Base-by-base conservation (phyloP, 2,329 filamentous ascomycete genomes). In the Leptographium galeiforme region DNA sequence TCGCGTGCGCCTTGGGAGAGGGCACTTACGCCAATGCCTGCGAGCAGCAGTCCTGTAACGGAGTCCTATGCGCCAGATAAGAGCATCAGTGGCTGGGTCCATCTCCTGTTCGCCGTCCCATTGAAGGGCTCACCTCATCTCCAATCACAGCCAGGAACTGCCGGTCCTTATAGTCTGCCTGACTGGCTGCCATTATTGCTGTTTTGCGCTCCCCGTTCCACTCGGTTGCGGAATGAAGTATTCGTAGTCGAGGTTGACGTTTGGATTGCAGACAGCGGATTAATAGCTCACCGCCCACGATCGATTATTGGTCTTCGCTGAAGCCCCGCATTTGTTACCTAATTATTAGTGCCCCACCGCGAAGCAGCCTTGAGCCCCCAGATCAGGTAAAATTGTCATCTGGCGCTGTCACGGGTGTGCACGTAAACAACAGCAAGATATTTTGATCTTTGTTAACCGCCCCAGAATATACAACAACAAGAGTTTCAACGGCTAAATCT, bases 121-220 rank as follows among this genome's bases (percentile, higher is more conserved):
- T 45, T 18, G 38, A 19, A 25, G 8, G 53, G 68, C 58, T 66
- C 33, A 88, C 93, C 81, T 98, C 93, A 69, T 98, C 93, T 51
- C 93, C 93, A 66, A 98, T 98, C 49, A 98, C 91, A 59, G 93
- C 93, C 55, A 98, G 81, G 67, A 98, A 95, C 72, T 98, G 86
- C 63, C 93, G 81, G 71, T 97, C 89, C 72, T 89, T 84, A 69
- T 76, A 84, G 60, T 81, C 78, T 58, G 75, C 72, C 61, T 78
- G 73, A 2, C 43, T 36, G n/a, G 52, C 33, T 14, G 40, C 41
- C 49, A 53, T 59, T 33, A 44, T 48, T 18, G 25, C 6, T 10
- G 36, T 14, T 6, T 36, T 36, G 34, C 34, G 8, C 34, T 38
- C n/a, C 36, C 36, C 43, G 13, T 25, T 18, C 10, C 43, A 41